A percentile compares a stretch with the other conserved stretches of the same genome.
Evolutionary conservation across 805 yeast genomes (phyloP).

Genomic region (Candida taoyuanica): DNA sequence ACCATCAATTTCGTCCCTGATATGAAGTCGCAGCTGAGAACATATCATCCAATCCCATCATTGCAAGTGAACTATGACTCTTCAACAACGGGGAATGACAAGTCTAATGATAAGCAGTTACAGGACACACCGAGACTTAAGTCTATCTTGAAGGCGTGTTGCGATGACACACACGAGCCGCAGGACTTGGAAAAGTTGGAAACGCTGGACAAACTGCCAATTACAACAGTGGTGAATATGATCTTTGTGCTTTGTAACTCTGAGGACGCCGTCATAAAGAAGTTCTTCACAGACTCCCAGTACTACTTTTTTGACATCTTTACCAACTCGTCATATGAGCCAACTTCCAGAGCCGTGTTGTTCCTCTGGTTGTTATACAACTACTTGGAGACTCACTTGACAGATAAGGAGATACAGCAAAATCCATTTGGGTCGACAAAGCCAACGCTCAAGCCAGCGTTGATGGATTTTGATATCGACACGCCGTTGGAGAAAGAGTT

Average conservation of each 20-base stretch:
- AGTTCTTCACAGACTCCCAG: slow-evolving; percentile 27
- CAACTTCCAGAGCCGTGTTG: slow-evolving; percentile 62
- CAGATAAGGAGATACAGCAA: slow-evolving; percentile 40
- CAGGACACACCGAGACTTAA: slow-evolving; percentile 95
- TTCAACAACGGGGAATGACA: slow-evolving; percentile 20
- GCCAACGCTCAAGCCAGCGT: slow-evolving; percentile 21
- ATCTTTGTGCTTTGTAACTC: slow-evolving; percentile 69
- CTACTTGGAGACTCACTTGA: slow-evolving; percentile 68
- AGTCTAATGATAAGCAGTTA: slow-evolving; percentile 62
- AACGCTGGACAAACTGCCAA: slow-evolving; percentile 32
- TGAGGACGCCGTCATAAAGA: slow-evolving; percentile 45
- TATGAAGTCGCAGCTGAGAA: slow-evolving; percentile 89
- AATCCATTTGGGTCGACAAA: slow-evolving; percentile 60
- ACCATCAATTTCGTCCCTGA: slow-evolving; percentile 92
- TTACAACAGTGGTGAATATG: slow-evolving; percentile 68
- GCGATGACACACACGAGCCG: slow-evolving; percentile 60
- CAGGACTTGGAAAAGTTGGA: slow-evolving; percentile 44
- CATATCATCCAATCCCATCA: slow-evolving; percentile 90
- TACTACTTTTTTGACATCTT: slow-evolving; percentile 71
- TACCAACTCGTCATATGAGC: slow-evolving; percentile 54
- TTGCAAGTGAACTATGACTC: slow-evolving; percentile 63
- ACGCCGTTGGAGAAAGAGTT: slow-evolving; percentile 38
- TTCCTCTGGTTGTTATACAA: slow-evolving; percentile 83
- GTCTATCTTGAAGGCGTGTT: slow-evolving; percentile 81
- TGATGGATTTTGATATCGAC: slow-evolving; percentile 36